phyloP scores from a whole-genome alignment of 768 basidiomycete genomes.

The Chalciporus piperatus region DNA sequence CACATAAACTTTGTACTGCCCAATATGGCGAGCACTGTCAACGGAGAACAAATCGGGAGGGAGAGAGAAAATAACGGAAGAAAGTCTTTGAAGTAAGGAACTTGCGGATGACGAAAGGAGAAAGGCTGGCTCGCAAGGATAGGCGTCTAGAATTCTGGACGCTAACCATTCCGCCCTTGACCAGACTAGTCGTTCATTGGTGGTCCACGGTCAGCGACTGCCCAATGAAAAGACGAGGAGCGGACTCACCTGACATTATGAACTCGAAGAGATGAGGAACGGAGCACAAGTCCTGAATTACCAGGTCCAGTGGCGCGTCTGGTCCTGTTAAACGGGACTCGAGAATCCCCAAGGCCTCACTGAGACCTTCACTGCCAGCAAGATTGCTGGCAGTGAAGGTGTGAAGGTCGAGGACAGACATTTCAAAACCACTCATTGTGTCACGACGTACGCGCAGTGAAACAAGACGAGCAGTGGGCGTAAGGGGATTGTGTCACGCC shows the following conservation, averaged over 20 bases:
- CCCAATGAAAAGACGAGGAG: neutral
- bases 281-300: slow-evolving; percentile 28
- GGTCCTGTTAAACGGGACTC: slow-evolving; percentile 27
- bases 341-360: slow-evolving; percentile 13
- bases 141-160: slow-evolving; percentile 31
- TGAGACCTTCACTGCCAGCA: slow-evolving; percentile 17
- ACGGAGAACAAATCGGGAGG: slow-evolving; percentile 16
- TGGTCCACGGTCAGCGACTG: neutral
- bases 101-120: slow-evolving; percentile 19
- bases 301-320: slow-evolving; percentile 18
- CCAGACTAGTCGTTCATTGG: slow-evolving; percentile 12
- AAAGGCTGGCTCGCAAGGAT: slow-evolving; percentile 27
- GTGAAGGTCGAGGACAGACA: slow-evolving; percentile 14
- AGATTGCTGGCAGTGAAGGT: slow-evolving; percentile 18
- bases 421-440: slow-evolving; percentile 1
- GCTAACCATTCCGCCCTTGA: slow-evolving; percentile 14
- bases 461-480: neutral
- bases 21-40: slow-evolving; percentile 11
- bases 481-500: slow-evolving; percentile 4
- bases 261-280: slow-evolving; percentile 27
- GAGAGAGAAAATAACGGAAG: slow-evolving; percentile 22
- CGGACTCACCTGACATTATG: slow-evolving; percentile 27
- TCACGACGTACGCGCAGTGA: neutral
- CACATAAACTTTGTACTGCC: slow-evolving; percentile 20
- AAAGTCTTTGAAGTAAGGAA: slow-evolving; percentile 26